These are phyloP conservation scores for Stellera chamaejasme DNA, from an alignment of 345 rosid species.

Conservation along the genomic window DNA sequence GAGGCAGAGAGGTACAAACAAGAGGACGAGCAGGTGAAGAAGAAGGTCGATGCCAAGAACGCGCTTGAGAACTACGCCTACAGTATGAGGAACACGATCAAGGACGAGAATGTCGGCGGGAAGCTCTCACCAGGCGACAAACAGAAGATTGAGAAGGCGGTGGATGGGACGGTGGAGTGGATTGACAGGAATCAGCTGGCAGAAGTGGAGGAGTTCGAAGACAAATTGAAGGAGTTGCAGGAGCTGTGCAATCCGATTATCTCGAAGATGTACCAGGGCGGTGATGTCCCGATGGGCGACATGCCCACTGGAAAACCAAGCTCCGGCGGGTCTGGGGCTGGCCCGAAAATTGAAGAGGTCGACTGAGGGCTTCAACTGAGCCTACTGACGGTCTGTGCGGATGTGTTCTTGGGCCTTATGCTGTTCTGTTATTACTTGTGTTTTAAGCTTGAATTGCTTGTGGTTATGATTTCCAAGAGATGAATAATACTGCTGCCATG, in stretches of 20 bases:
- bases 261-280: slow-evolving; percentile 25
- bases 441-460: too few species aligned
- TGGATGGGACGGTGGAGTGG: slow-evolving; percentile 19
- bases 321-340: slow-evolving; percentile 16
- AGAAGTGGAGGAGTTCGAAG: slow-evolving; percentile 23
- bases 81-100: slow-evolving; percentile 23
- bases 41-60: slow-evolving; percentile 29
- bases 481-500: too few species aligned
- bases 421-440: too few species aligned
- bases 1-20: slow-evolving; percentile 29
- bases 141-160: slow-evolving; percentile 28
- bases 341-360: slow-evolving; percentile 31
- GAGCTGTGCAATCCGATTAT: slow-evolving; percentile 24
- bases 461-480: too few species aligned
- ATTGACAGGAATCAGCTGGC: slow-evolving; percentile 29
- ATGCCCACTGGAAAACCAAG: slow-evolving; percentile 15
- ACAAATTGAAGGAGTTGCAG: slow-evolving; percentile 26
- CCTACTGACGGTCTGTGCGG: too few species aligned
- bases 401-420: too few species aligned
- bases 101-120: slow-evolving; percentile 21
- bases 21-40: slow-evolving; percentile 29
- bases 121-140: slow-evolving; percentile 17
- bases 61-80: slow-evolving; percentile 19
- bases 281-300: slow-evolving; percentile 11
- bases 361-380: slow-evolving; percentile 10